Base-by-base conservation (phyloP, 2,329 filamentous ascomycete species). In the Cucurbitaria berberidis region DNA sequence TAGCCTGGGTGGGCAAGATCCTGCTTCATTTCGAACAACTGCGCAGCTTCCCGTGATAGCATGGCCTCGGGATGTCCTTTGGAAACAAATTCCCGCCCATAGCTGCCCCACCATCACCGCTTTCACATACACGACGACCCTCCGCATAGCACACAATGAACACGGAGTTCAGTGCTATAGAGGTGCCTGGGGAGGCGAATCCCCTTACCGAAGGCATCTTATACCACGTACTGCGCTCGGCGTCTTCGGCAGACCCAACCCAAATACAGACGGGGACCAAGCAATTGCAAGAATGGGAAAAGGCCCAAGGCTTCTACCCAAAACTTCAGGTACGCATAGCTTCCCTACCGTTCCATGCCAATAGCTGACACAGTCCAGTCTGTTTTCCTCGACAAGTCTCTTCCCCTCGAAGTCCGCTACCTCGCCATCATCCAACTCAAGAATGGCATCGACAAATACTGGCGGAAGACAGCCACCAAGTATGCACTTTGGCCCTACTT, bases 371-470 rank as follows among this genome's bases (percentile, higher is more conserved):
- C 18, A 4, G 2, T 55, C 11, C 68, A 96, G 88, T 84, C 88
- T 63, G 84, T 91, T 30, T 97, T 93, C 72, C 83, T 96, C 59
- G 90, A 96, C 77, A 86, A 86, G 56, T 86, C 86, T 1, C 79
- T 96, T 1, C 89, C 91, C 1, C 77, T 85, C 52, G 88, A 96
- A 67, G 84, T 93, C 47, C 89, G 95, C 56, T 92, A 96, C 68
- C 86, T 97, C 10, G 90, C 93, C 48, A 86, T 98, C 52, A 96
- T 98, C 63, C 90, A 96, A 72, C 82, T 99, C 48, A 98, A 98
- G 74, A 97, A 98, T 74, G 95, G 93, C 49, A 93, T 98, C 75
- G 93, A 98, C 73, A 92, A 89, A 72, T 91, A 92, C 75, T 99
- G 95, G 95, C 85, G 95, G 70, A 91, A 82, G 71, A 90, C 89